A percentile compares a stretch with the other conserved stretches of the same genome.
phyloP scores from a whole-genome alignment of 148 eudicot species.

The Polygonum maritimum region DNA sequence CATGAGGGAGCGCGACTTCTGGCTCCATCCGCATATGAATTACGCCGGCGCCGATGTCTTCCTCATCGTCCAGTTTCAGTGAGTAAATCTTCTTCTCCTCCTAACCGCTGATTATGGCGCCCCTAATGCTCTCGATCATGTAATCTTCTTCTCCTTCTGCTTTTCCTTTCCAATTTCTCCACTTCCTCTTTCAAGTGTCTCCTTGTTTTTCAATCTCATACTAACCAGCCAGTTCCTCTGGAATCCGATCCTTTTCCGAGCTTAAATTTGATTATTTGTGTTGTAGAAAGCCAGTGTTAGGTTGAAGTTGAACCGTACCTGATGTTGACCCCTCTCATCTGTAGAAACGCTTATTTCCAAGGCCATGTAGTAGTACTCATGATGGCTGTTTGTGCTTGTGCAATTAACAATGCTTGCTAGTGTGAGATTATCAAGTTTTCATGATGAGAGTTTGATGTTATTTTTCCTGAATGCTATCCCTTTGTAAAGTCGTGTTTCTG shows the following conservation, averaged over 20 bases:
- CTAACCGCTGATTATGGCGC: slow-evolving; percentile 74
- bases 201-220: too few relatives aligned
- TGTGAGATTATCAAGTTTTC: not conserved
- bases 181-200: not conserved
- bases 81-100: too few relatives aligned
- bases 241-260: not conserved
- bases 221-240: not conserved
- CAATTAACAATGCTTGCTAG: not conserved
- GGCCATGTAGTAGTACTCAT: not conserved
- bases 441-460: not conserved
- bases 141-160: slow-evolving; percentile 12
- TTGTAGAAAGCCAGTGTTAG: not conserved
- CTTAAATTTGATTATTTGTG: not conserved
- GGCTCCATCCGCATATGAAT: too few relatives aligned
- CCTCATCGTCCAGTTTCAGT: too few relatives aligned
- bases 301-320: not conserved
- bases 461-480: not conserved
- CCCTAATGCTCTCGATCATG: slow-evolving; percentile 71
- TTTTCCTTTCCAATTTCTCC: not conserved
- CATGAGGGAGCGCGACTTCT: too few relatives aligned
- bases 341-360: not conserved
- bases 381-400: not conserved
- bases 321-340: not conserved
- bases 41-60: too few relatives aligned
- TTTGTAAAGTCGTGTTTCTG: not conserved